Base-by-base conservation (phyloP, 2,329 filamentous ascomycete genomes). In the Alternaria brassicae region DNA sequence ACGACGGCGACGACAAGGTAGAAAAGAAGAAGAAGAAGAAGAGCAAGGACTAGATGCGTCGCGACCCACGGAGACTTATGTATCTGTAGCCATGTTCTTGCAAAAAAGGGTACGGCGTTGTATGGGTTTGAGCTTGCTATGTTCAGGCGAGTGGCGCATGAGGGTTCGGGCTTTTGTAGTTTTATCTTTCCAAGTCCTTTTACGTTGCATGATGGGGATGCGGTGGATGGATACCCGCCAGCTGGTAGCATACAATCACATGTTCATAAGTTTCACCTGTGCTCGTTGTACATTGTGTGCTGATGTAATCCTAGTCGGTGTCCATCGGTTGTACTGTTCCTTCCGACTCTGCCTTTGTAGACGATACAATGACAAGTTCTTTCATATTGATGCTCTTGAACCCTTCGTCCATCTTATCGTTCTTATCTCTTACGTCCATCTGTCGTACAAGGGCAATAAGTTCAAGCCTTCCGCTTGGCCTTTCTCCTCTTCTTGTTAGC, bases 1-100 rank as follows among this genome's bases (percentile, higher is more conserved):
- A 58, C 2, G 61, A 56, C 4, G 58, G 40, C 2, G 65, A 60
- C n/a, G 66, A 68, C n/a, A 67, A 65, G 44, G 48, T 49, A 0
- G 86, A 90, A 80, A 84, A 90, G 80, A 85, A 90, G 77, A 87
- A 86, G 79, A 87, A 87, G 80, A 82, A 84, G 75, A 89, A 89
- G 83, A 78, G 70, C 72, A 77, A 78, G 72, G 75, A 69, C 27
- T 78, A 78, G 67, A 68, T 47, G 34, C 47, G 59, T 62, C 59
- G 58, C 52, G 23, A 53, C 6, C 41, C 17, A 37, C 51, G 30
- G 41, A 45, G n/a, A 54, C 25, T 42, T 45, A 17, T 60, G 53
- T 60, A 58, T 52, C 61, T 47, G 53, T 61, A 47, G 56, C 58
- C 61, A 60, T 62, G 52, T 66, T 50, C 32, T 42, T 47, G 52